A percentile compares a stretch with the other conserved stretches of the same genome.
Conservation (phyloP, 768 basidiomycete species). For the Leccinum boreale region DNA sequence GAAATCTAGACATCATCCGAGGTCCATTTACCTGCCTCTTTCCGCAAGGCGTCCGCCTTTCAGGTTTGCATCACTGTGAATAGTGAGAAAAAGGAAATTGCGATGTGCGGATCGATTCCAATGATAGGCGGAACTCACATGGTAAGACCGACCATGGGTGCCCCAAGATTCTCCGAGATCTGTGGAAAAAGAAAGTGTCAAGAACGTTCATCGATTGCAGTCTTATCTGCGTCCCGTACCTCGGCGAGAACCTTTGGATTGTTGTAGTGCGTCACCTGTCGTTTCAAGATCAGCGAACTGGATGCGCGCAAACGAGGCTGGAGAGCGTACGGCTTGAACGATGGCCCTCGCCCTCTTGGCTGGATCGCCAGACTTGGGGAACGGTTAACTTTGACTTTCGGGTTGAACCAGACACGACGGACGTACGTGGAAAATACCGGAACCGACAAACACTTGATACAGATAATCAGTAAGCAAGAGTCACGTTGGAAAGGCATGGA, state of each 20-base stretch:
- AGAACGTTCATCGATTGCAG: not conserved
- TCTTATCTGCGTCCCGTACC: slow-evolving; percentile 35
- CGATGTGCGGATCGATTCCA: not conserved
- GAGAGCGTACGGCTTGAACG: slow-evolving; percentile 79
- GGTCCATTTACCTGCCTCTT: slow-evolving; percentile 53
- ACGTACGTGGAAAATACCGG: slow-evolving; percentile 91
- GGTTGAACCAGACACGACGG: not conserved
- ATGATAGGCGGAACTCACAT: slow-evolving; percentile 52
- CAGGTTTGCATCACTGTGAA: slow-evolving; percentile 54
- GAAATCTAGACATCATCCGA: slow-evolving; percentile 14
- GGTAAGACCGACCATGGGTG: slow-evolving; percentile 91
- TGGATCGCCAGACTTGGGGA: slow-evolving; percentile 78
- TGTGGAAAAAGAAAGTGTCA: slow-evolving; percentile 22
- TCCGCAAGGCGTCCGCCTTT: slow-evolving; percentile 68
- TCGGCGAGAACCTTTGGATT: slow-evolving; percentile 91
- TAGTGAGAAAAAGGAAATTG: not conserved
- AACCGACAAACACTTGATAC: slow-evolving; percentile 87
- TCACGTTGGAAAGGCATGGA: slow-evolving; percentile 2
- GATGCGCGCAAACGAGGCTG: not conserved
- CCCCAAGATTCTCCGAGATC: slow-evolving; percentile 81
- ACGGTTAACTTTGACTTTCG: slow-evolving; percentile 3
- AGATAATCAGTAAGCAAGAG: not conserved
- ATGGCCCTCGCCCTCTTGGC: slow-evolving; percentile 93
- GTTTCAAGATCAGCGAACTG: slow-evolving; percentile 5
- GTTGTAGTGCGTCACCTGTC: slow-evolving; percentile 88